Evolutionary conservation across 2,329 filamentous ascomycete genomes (phyloP), one percentile per base, ranked within the genome.

Genomic region (Elsinoe ampelina): DNA sequence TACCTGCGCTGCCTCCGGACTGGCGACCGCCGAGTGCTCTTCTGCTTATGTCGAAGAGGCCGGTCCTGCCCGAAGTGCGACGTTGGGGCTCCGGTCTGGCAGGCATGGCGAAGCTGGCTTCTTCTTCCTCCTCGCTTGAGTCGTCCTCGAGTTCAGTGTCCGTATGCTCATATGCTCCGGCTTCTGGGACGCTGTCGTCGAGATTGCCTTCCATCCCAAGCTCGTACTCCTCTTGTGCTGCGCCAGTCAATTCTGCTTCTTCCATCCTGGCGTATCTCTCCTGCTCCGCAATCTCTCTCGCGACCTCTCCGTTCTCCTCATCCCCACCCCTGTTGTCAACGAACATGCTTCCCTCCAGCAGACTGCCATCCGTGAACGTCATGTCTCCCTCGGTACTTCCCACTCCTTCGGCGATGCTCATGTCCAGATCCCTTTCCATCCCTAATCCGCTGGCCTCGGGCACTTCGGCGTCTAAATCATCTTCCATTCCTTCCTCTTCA

Each of bases 391-490:
- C 73, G 4, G 75, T 56, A 13, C 38, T 56, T 17, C 38, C 48
- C 8, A 52, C 38, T 3, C 48, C 48, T 19, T 52, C 48, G 12
- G 48, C 32, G 4, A 52, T 34, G 11, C 34, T 52, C 11, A 17
- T 20, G 22, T 52, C 48, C 78, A 63, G 80, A 80, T 2, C 75
- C 64, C 7, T 62, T 61, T 15, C 67, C 65, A 26, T 65, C 63
- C 59, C 57, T 51, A 63, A 42, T 41, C 68, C 57, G 55, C 65
- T 67, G 15, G 59, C 63, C 61, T 72, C 63, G 1, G 85, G 85
- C 17, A 88, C 84, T 55, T 87, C 85, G 59, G 85, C 84, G 62
- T 89, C 86, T 56, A 89, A 70, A 70, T 89, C 85, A 42, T 76
- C 70, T 57, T 80, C 57, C 80, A 75, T 65, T 12, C 57, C 78